Evolutionary conservation across 2,329 filamentous ascomycete species (phyloP).

Genomic region (Amesomyces nigricolor): DNA sequence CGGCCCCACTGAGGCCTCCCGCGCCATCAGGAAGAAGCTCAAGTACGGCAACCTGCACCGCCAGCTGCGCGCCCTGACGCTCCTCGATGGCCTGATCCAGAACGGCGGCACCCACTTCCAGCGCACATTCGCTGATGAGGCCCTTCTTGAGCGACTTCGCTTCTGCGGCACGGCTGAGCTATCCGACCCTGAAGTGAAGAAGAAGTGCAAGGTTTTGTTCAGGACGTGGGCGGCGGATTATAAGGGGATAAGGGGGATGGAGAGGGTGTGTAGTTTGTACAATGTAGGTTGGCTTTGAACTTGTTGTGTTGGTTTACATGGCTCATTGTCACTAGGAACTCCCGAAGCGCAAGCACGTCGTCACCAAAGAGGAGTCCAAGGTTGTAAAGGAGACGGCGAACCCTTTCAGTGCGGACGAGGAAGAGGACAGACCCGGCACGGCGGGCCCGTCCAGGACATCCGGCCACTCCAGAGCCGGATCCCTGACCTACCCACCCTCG

Average conservation of each 20-base stretch:
- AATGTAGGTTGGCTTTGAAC: constrained; percentile 37
- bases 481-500: constrained; percentile 20
- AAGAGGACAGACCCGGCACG: constrained; percentile 35
- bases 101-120: constrained; percentile 89
- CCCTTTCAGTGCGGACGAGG: constrained; percentile 62
- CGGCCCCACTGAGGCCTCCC: constrained; percentile 81
- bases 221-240: constrained; percentile 80
- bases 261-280: constrained; percentile 74
- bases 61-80: constrained; percentile 79
- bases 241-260: constrained; percentile 72
- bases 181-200: constrained; percentile 78
- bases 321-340: constrained; percentile 43
- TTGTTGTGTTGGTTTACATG: neutral
- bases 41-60: constrained; percentile 96
- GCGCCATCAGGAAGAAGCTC: constrained; percentile 93
- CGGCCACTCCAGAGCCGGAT: constrained; percentile 27
- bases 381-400: constrained; percentile 76
- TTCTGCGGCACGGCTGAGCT: constrained; percentile 80
- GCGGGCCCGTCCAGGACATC: constrained; percentile 23
- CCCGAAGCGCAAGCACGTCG: constrained; percentile 62
- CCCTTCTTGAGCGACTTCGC: constrained; percentile 82
- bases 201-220: constrained; percentile 84
- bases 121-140: constrained; percentile 81
- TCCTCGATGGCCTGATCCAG: constrained; percentile 89
- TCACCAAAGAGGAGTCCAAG: constrained; percentile 72